phyloP scores from a whole-genome alignment of 306 rosid genomes.

The Chamaecrista fasciculata region DNA sequence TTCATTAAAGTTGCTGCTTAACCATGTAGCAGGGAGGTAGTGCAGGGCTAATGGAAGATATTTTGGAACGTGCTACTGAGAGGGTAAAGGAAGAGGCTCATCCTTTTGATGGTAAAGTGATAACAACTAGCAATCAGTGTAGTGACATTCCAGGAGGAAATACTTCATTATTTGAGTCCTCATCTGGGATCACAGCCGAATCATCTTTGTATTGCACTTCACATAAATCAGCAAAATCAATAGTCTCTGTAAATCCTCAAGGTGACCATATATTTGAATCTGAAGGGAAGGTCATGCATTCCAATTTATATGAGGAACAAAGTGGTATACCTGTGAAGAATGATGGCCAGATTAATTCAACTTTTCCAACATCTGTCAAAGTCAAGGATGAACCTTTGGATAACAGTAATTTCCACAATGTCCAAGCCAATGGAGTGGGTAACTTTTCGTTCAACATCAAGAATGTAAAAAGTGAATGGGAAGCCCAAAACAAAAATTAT shows the following conservation, averaged over 20 bases:
- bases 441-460: constrained; percentile 31
- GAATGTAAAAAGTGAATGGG: constrained; percentile 53
- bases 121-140: constrained; percentile 27
- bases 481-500: constrained; percentile 26
- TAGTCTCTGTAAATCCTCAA: constrained; percentile 23
- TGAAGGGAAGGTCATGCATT: constrained; percentile 30
- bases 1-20: constrained; percentile 24
- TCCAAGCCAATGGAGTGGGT: constrained; percentile 29
- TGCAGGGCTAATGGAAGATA: constrained; percentile 30
- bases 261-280: constrained; percentile 33
- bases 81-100: constrained; percentile 31
- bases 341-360: constrained; percentile 36
- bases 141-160: constrained; percentile 33
- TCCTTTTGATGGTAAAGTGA: constrained; percentile 26
- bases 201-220: constrained; percentile 22
- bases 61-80: constrained; percentile 29
- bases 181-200: constrained; percentile 20
- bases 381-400: constrained; percentile 70
- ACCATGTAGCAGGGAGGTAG: constrained; percentile 40
- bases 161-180: constrained; percentile 31
- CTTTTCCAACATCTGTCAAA: constrained; percentile 37
- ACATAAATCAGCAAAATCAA: constrained; percentile 18
- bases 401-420: constrained; percentile 33
- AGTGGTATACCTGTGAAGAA: constrained; percentile 30
- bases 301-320: constrained; percentile 41